phyloP scores from a whole-genome alignment of 2,329 filamentous ascomycete genomes.

The Amesomyces nigricolor region DNA sequence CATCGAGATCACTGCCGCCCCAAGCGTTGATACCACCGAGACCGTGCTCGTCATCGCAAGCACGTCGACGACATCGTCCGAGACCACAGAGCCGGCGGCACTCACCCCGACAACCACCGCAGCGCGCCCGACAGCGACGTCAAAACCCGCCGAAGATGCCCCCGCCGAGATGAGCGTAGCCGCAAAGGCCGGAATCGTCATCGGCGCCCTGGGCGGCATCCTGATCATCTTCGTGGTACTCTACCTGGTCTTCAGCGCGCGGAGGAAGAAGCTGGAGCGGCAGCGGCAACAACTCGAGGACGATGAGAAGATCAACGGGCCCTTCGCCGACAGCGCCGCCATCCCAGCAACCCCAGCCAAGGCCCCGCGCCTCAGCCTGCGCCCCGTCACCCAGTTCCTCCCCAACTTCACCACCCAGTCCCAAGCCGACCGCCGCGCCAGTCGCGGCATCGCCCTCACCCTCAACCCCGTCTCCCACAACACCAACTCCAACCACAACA shows the following conservation, averaged over 20 bases:
- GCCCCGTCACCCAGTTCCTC: slow-evolving; percentile 78
- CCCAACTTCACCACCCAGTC: slow-evolving; percentile 49
- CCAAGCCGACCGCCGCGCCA: slow-evolving; percentile 43
- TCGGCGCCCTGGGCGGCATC: slow-evolving; percentile 70
- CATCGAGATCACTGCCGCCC: background rate
- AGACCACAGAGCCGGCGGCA: background rate
- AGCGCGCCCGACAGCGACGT: slow-evolving; percentile 18
- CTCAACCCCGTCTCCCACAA: slow-evolving; percentile 28
- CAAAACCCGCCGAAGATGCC: slow-evolving; percentile 19
- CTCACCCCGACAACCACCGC: slow-evolving; percentile 21
- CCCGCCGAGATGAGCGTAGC: slow-evolving; percentile 35
- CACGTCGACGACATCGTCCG: background rate
- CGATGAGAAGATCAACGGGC: slow-evolving; percentile 58
- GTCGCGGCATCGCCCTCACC: slow-evolving; percentile 42
- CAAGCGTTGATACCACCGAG: background rate
- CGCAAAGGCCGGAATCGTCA: slow-evolving; percentile 73
- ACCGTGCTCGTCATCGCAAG: slow-evolving; percentile 28
- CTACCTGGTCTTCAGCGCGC: slow-evolving; percentile 64
- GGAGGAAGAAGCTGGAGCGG: slow-evolving; percentile 60
- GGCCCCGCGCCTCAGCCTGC: slow-evolving; percentile 77
- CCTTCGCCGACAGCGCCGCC: slow-evolving; percentile 34
- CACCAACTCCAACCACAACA: background rate
- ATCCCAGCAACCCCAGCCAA: slow-evolving; percentile 41
- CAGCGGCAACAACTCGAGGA: slow-evolving; percentile 45
- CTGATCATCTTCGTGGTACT: slow-evolving; percentile 60